phyloP scores from a whole-genome alignment of 345 rosid genomes.

The Aurinia saxatilis region DNA sequence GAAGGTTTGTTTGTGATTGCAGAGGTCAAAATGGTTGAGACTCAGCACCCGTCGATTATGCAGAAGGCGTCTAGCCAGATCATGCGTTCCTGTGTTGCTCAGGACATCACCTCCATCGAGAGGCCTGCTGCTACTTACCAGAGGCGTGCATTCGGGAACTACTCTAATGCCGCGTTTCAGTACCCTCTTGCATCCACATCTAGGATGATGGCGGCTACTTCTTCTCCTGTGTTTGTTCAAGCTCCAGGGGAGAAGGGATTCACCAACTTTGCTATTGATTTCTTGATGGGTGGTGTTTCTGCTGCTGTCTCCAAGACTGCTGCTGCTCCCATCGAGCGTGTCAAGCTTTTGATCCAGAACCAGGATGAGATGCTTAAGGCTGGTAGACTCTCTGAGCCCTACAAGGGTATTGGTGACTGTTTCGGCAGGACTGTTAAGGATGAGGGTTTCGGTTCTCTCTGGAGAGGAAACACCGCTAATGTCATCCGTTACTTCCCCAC shows the following conservation, averaged over 20 bases:
- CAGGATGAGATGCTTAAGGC: conserved; percentile 85
- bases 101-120: conserved; percentile 36
- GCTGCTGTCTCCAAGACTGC: conserved; percentile 85
- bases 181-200: conserved; percentile 22
- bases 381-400: conserved; percentile 79
- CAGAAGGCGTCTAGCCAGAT: conserved; percentile 68
- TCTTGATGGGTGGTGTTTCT: conserved; percentile 85
- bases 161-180: conserved; percentile 56
- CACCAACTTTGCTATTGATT: conserved; percentile 57
- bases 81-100: conserved; percentile 39
- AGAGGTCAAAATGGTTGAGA: conserved; percentile 68
- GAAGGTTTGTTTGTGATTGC: not conserved
- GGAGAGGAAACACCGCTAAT: conserved; percentile 91
- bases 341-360: conserved; percentile 81
- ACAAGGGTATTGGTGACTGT: conserved; percentile 89
- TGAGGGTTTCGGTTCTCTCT: conserved; percentile 55
- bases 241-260: conserved; percentile 73
- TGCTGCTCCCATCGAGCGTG: conserved; percentile 91
- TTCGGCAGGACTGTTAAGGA: conserved; percentile 60
- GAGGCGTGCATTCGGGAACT: conserved; percentile 46
- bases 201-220: conserved; percentile 23
- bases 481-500: conserved; percentile 92
- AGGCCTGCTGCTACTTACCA: conserved; percentile 50
- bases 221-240: conserved; percentile 46
- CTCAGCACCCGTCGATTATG: conserved; percentile 54